Percentiles rank a stretch among this genome's conserved stretches.
Conservation (phyloP, 306 rosid genomes). For the Dicorynia guianensis region DNA sequence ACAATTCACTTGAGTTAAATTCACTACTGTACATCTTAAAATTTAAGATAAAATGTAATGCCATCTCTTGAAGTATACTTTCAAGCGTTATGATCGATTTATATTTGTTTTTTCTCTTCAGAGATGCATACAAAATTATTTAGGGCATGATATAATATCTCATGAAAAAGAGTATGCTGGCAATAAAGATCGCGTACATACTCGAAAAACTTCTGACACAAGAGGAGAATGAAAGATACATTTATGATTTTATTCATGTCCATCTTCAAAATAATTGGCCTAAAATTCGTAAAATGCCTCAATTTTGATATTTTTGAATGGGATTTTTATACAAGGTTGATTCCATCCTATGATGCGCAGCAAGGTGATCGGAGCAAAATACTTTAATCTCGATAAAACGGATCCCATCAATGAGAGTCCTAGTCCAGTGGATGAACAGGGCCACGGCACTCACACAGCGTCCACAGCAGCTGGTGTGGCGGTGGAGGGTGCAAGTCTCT, state of each 20-base stretch:
- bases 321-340: not conserved
- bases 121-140: too few relatives aligned
- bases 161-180: too few relatives aligned
- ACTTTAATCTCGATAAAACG: slow-evolving; percentile 46
- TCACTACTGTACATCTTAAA: not conserved
- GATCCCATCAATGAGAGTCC: not conserved
- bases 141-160: too few relatives aligned
- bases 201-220: too few relatives aligned
- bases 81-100: too few relatives aligned
- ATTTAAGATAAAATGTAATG: not conserved
- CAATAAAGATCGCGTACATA: too few relatives aligned
- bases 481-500: slow-evolving; percentile 67
- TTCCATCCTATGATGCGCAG: slow-evolving; percentile 19
- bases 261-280: too few relatives aligned
- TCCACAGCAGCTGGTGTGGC: slow-evolving; percentile 64
- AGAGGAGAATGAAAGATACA: too few relatives aligned
- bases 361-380: slow-evolving; percentile 82
- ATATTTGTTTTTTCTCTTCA: too few relatives aligned
- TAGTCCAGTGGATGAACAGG: slow-evolving; percentile 71
- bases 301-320: not conserved
- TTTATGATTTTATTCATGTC: too few relatives aligned
- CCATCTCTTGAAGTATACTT: not conserved
- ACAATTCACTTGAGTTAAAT: too few relatives aligned
- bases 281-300: not conserved
- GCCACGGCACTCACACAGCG: slow-evolving; percentile 86